Percentiles rank a stretch among this genome's conserved stretches.
These are phyloP conservation scores for Penicillium steckii DNA, from an alignment of 495 filamentous ascomycete genomes.

Conservation along the genomic window DNA sequence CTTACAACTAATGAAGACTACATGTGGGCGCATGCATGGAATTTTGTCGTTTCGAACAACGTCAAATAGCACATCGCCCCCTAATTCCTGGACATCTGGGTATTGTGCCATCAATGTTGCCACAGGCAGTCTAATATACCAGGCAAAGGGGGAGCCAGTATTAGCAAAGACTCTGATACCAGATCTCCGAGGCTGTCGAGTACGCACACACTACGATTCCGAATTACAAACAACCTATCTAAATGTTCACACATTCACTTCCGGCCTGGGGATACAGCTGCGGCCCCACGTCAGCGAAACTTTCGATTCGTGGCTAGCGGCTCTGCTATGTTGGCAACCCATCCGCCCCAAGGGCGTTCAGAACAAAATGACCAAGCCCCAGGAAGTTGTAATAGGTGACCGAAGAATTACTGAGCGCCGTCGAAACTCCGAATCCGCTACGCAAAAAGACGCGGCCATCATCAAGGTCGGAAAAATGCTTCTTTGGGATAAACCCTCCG, in stretches of 20 bases:
- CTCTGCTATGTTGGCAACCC: conserved; percentile 91
- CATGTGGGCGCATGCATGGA: conserved; percentile 55
- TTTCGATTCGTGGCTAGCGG: conserved; percentile 89
- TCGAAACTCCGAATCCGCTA: conserved; percentile 59
- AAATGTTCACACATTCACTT: conserved; percentile 71
- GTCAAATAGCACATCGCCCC: conserved; percentile 48
- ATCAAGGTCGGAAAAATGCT: conserved; percentile 97
- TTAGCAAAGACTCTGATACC: conserved; percentile 64
- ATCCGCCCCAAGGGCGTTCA: conserved; percentile 71
- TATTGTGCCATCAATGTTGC: conserved; percentile 59
- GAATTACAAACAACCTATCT: conserved; percentile 72
- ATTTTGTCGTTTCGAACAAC: conserved; percentile 57
- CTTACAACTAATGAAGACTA: conserved; percentile 57
- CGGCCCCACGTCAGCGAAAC: conserved; percentile 72
- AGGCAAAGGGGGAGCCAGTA: conserved; percentile 55
- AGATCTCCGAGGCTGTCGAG: conserved; percentile 84
- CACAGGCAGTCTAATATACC: conserved; percentile 54
- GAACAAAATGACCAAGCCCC: conserved; percentile 72
- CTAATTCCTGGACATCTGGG: conserved; percentile 51
- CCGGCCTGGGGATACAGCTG: conserved; percentile 68
- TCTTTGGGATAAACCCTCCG: conserved; percentile 69
- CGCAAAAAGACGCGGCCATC: conserved; percentile 76
- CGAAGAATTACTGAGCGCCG: conserved; percentile 52
- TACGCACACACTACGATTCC: conserved; percentile 62
- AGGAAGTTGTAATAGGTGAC: conserved; percentile 49